Conservation (phyloP, 1,284 basidiomycete genomes). For the Pseudozyma sp. region DNA sequence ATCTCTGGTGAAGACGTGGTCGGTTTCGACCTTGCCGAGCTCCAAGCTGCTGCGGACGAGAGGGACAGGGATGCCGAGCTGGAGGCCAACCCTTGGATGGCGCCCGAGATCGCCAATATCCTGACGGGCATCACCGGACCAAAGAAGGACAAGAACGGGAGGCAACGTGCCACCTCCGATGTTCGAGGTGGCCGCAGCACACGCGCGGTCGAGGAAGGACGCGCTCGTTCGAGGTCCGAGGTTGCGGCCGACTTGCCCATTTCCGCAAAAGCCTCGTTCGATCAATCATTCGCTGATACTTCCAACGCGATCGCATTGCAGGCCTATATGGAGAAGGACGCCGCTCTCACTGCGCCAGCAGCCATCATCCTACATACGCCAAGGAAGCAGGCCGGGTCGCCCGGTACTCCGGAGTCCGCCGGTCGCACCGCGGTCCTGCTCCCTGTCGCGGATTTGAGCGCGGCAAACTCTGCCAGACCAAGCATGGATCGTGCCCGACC, state of each 20-base stretch:
- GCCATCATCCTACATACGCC: constrained; percentile 38
- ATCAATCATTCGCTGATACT: constrained; percentile 9
- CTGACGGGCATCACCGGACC: constrained; percentile 35
- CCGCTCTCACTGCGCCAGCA: constrained; percentile 18
- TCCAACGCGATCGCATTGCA: constrained; percentile 7
- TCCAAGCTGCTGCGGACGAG: constrained; percentile 38
- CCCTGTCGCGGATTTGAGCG: constrained; percentile 12
- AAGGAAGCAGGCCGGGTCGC: constrained; percentile 8
- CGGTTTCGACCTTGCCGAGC: constrained; percentile 35
- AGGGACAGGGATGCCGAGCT: constrained; percentile 26
- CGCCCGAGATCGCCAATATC: constrained; percentile 50
- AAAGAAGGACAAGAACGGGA: constrained; percentile 41
- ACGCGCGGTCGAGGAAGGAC: constrained; percentile 22
- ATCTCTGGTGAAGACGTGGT: constrained; percentile 45
- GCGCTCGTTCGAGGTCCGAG: constrained; percentile 17
- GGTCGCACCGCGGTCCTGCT: constrained; percentile 8
- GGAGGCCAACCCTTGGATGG: constrained; percentile 45
- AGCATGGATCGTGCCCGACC: constrained; percentile 16
- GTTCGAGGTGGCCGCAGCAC: not conserved
- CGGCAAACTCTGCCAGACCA: constrained; percentile 10
- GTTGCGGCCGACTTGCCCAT: constrained; percentile 1
- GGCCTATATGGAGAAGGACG: constrained; percentile 20
- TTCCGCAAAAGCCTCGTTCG: constrained; percentile 25
- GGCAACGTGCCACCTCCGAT: constrained; percentile 14
- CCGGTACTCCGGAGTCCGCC: constrained; percentile 7